A percentile compares a stretch with the other conserved stretches of the same genome.
Evolutionary conservation across 768 basidiomycete species (phyloP).

Genomic region (Gymnopilus junonius): DNA sequence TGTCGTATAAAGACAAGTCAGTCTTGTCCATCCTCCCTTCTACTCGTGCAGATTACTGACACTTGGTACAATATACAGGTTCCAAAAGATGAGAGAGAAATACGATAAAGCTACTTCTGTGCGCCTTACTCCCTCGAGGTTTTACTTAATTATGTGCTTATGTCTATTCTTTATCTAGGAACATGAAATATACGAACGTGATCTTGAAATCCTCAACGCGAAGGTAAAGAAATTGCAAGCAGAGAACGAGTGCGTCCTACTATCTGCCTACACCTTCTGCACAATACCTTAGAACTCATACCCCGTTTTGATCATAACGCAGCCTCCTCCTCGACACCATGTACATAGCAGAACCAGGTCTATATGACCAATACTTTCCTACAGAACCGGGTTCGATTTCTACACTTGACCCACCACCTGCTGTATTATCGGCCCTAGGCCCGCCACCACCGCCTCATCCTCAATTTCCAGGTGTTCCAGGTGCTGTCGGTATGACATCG

Average conservation of each 20-base stretch:
- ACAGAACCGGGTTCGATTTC: not conserved
- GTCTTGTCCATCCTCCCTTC: slow-evolving; percentile 1
- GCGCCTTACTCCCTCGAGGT: slow-evolving; percentile 19
- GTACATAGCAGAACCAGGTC: slow-evolving; percentile 26
- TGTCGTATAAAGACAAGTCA: slow-evolving; percentile 37
- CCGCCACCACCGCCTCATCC: not conserved
- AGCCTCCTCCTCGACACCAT: slow-evolving; percentile 46
- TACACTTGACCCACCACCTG: not conserved
- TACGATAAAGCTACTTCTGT: slow-evolving; percentile 49
- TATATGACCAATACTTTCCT: slow-evolving; percentile 30
- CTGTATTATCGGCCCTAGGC: not conserved
- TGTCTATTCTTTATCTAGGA: slow-evolving; percentile 33
- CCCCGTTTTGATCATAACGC: not conserved
- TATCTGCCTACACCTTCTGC: not conserved
- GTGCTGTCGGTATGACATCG: not conserved
- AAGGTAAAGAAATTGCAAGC: slow-evolving; percentile 50
- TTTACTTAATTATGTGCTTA: not conserved
- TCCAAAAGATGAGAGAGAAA: slow-evolving; percentile 47
- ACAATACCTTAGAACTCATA: not conserved
- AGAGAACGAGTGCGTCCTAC: slow-evolving; percentile 49
- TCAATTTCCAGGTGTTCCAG: not conserved
- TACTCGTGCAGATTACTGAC: not conserved
- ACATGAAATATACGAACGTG: slow-evolving; percentile 40
- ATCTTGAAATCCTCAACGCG: slow-evolving; percentile 42
- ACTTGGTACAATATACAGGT: slow-evolving; percentile 33